Conservation (phyloP, 495 filamentous ascomycete species). For the Saxophila tyrrhenica region DNA sequence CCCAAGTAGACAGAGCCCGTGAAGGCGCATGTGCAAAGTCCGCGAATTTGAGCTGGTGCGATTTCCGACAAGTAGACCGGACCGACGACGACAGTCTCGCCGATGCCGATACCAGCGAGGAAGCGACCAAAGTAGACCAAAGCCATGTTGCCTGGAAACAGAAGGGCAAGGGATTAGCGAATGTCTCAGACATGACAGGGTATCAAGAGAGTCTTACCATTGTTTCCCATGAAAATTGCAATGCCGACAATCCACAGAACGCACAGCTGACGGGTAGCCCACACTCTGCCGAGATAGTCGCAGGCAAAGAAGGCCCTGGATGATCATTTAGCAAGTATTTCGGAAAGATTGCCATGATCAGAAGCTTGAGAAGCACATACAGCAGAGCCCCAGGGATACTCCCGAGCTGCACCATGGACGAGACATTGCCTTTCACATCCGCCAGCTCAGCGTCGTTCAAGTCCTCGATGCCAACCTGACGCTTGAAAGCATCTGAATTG, state of each 20-base stretch:
- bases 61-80: conserved; percentile 48
- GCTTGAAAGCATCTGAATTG: conserved; percentile 50
- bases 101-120: conserved; percentile 56
- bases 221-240: conserved; percentile 48
- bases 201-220: no score
- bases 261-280: conserved; percentile 24
- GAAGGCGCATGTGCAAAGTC: conserved; percentile 48
- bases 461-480: conserved; percentile 40
- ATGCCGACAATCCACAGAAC: conserved; percentile 57
- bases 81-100: conserved; percentile 56
- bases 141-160: conserved; percentile 45
- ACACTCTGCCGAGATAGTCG: conserved; percentile 27
- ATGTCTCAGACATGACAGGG: no score
- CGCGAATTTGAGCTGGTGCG: conserved; percentile 50
- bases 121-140: conserved; percentile 58
- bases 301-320: conserved; percentile 45
- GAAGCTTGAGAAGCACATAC: background rate
- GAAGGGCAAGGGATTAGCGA: no score
- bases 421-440: conserved; percentile 55
- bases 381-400: conserved; percentile 52
- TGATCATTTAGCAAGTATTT: no score
- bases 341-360: no score
- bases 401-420: conserved; percentile 61
- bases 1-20: conserved; percentile 46
- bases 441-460: conserved; percentile 41